Evolutionary conservation across 192 early-diverging fungal genomes (phyloP), one percentile per base, ranked within the genome.

Genomic region (Mortierella hygrophila): DNA sequence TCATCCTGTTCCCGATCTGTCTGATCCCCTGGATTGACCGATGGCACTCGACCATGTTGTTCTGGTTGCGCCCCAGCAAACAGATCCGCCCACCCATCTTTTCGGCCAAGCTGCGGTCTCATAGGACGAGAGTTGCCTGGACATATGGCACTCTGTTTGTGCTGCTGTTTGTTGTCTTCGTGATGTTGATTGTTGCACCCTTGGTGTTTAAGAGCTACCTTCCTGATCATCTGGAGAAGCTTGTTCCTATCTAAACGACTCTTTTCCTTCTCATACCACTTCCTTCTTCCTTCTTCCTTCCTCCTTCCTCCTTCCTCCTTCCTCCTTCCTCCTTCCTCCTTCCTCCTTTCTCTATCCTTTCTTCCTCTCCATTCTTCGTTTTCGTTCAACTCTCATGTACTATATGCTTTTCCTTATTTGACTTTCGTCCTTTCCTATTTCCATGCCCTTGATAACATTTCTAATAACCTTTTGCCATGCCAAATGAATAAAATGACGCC

Each of bases 31-130:
- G 90, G 87, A 85, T 96, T 47, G 94, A 95, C 82, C 92, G 92
- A 60, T 92, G 91, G 88, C 96, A 96, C 82, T 95, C 94, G 20
- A 92, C 91, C 7, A 95, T 96, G 94, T 90, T 96, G 63, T 96
- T 96, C 81, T 96, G 96, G 96, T 83, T 96, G 78, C 92, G 94
- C 35, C 96, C 96, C 10, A 94, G 92, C 87, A 91, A 95, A 69
- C 95, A 96, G 86, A 95, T 96, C 83, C 91, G 93, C 20, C 87
- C 90, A 44, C 96, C 95, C 7, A 95, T 96, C 76, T 94, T 92
- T 83, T 94, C 94, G 75, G 90, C 92, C 70, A 94, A 93, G 82
- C 85, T 94, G 79, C 85, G 91, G 75, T 88, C 90, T 65, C 90
- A 93, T 72, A 91, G 95, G 32, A 89, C 91, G 47, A 89, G 90